Base-by-base conservation (phyloP, 1,284 basidiomycete genomes). In the Fistulina hepatica region DNA sequence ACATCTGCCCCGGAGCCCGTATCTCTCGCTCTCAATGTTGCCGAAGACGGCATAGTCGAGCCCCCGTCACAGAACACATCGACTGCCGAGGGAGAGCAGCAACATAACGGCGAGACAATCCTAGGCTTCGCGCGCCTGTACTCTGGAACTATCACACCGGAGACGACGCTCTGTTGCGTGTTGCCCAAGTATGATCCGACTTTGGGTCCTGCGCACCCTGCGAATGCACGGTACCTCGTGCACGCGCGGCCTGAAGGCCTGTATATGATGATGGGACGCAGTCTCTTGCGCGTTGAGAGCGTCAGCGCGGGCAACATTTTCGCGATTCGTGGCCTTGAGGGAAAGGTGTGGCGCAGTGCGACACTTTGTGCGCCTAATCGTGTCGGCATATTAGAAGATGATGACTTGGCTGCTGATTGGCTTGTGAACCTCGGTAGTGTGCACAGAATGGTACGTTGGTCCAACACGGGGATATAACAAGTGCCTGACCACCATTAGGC, bases 181-280 rank as follows among this genome's bases (percentile, higher is more conserved):
- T 66, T 98, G 32, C 95, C 95, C 7, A 97, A 97, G 62, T 97
- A 91, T 64, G 76, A 82, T 50, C 53, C 72, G n/a, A 45, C 69
- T 2, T 62, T 88, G 4, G 69, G 69, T 2, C 78, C 84, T 0
- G 61, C 61, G 2, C 79, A 94, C 51, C 71, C 80, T 6, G 59
- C 61, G 21, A 94, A 95, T 58, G 61, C 59, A n/a, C 75, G 74
- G 45, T 74, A 86, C 53, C 50, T 92, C 33, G 53, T 70, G n/a
- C 58, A 65, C 7, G 69, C 82, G 12, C 69, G 63, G 15, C 74
- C 92, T 5, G 73, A 81, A 44, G 80, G 80, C 5, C 60, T 99
- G 39, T 99, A 97, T 63, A 79, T 86, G 48, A 97, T 98, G 88
- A 98, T 99, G 95, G 95, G 95, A 3, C 69, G 90, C 26, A 93